Conservation (phyloP, 75 land plant species). For the Sequoia sempervirens region DNA sequence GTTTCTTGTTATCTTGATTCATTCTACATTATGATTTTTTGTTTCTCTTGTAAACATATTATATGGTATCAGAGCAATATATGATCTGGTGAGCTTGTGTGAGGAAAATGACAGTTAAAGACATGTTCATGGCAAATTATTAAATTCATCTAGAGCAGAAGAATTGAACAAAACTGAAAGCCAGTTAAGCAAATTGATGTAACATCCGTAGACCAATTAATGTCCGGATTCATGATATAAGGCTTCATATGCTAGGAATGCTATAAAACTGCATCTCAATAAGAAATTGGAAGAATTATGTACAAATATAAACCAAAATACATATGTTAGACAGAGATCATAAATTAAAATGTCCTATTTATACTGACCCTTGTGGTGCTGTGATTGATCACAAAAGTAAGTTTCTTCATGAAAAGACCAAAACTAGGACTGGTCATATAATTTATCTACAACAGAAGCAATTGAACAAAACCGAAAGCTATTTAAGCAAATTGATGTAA, state of each 20-base stretch:
- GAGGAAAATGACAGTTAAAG: not conserved
- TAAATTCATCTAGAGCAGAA: not conserved
- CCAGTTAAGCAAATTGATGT: not conserved
- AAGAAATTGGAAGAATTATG: not conserved
- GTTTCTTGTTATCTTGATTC: not conserved
- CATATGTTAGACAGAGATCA: not conserved
- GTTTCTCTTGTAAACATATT: not conserved
- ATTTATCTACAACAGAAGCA: not conserved
- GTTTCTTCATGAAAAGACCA: not conserved
- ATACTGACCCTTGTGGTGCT: not conserved
- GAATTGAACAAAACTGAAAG: not conserved
- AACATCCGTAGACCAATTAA: not conserved
- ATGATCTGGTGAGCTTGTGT: not conserved
- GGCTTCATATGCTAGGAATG: not conserved
- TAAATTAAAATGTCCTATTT: not conserved
- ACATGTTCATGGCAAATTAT: not conserved
- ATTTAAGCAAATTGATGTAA: not conserved
- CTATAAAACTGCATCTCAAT: too few relatives aligned
- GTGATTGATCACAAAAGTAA: not conserved
- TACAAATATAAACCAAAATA: not conserved
- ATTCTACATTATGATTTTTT: not conserved
- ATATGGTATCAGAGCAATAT: not conserved
- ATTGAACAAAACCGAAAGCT: not conserved
- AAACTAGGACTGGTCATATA: not conserved
- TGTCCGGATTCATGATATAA: not conserved